phyloP scores from a whole-genome alignment of 345 rosid species.

The Eucalyptus pumila region DNA sequence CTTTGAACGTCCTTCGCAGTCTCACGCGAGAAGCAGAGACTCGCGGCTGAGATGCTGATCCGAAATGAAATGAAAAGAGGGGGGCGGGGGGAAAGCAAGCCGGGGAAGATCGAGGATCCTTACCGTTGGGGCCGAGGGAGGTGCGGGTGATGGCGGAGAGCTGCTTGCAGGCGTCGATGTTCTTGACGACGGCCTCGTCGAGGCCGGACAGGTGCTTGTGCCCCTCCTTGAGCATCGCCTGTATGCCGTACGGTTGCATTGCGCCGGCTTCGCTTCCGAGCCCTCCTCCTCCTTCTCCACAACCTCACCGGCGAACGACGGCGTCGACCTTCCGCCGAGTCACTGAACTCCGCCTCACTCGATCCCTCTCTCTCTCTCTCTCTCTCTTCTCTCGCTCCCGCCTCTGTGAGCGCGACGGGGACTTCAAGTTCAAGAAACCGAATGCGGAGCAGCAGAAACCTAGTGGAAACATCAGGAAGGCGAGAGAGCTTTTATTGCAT shows the following conservation, averaged over 20 bases:
- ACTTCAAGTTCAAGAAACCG: constrained; percentile 13
- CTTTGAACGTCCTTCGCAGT: accelerated
- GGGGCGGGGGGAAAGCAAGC: not conserved
- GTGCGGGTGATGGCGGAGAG: constrained; percentile 95
- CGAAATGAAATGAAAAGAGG: not conserved
- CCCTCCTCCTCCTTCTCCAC: not conserved
- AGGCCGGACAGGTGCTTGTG: constrained; percentile 93
- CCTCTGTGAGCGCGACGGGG: not conserved
- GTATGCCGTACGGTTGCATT: constrained; percentile 92
- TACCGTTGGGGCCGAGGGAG: constrained; percentile 96
- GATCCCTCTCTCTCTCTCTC: not conserved
- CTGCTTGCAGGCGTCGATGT: constrained; percentile 98
- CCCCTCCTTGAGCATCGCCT: constrained; percentile 93
- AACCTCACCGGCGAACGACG: not conserved
- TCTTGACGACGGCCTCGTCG: constrained; percentile 89
- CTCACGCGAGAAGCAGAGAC: not conserved
- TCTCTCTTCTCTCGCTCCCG: not conserved
- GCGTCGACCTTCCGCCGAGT: not conserved
- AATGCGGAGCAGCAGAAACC: not conserved
- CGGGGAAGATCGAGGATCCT: not conserved
- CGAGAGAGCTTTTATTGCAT: not conserved
- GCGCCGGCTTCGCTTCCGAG: not conserved
- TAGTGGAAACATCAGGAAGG: not conserved
- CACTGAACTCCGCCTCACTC: not conserved
- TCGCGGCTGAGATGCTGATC: not conserved